Evolutionary conservation across 331 rosid genomes (phyloP), one percentile per base, ranked within the genome.

Genomic region (Spiraea crenata): DNA sequence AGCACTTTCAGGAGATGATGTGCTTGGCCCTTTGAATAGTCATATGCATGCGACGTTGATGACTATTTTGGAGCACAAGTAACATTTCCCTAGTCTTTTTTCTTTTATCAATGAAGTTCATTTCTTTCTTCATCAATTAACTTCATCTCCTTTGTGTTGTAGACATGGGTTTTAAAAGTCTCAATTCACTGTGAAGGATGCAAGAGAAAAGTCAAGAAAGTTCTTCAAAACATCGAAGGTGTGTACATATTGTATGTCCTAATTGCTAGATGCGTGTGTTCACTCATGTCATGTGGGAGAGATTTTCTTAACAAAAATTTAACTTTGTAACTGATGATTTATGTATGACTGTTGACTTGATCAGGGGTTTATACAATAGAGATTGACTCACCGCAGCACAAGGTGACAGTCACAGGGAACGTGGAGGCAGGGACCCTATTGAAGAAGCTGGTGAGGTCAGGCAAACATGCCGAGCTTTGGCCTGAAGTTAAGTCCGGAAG

Each of bases 131-230:
- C 38, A 57, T 38, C 20, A 57, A 4, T 11, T 4, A 57, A 46
- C 45, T 25, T 65, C 44, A 38, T 67, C 71, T 35, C 35, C 46
- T 65, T 45, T 47, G 13, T 34, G 48, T 25, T 63, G 5, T 84
- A 91, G 99, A 95, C 79, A 45, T 91, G 93, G 97, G 87, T 85
- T 45, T 73, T 95, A 81, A 91, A 72, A 83, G 99, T 95, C 54
- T 86, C 90, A 37, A 87, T 95, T 84, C 99, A 95, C 86, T 95
- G 99, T 47, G 97, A 86, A 65, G 99, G 97, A 64, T 95, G 99
- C 85, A 87, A 80, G 76, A 91, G 67, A 83, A 95, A 87, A 73
- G 95, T 91, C 75, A 89, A 83, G 85, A 95, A 87, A 85, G 77
- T 95, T 78, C 99, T 95, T 67, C 90, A 85, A 42, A 84, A 77